Conservation (phyloP, 495 filamentous ascomycete genomes). For the Xanthoparmelia taractica region DNA sequence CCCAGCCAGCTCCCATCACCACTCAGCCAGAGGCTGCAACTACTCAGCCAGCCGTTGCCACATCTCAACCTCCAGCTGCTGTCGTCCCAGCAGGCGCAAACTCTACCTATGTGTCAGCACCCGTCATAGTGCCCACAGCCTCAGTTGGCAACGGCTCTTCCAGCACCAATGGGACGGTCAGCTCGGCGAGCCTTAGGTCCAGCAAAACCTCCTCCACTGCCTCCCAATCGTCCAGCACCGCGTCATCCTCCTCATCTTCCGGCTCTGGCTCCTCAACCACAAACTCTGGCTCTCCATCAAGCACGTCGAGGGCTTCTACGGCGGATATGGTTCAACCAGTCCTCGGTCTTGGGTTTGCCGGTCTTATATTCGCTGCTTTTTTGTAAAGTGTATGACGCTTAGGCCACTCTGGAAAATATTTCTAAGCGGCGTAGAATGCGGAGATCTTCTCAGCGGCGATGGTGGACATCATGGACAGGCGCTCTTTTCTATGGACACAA, state of each 20-base stretch:
- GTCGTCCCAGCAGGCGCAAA: conserved; percentile 45
- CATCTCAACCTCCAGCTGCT: conserved; percentile 37
- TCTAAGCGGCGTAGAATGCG: conserved; percentile 4
- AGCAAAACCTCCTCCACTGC: conserved; percentile 29
- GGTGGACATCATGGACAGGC: not conserved
- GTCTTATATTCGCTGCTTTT: conserved; percentile 42
- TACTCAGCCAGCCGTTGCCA: conserved; percentile 38
- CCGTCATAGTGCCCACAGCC: not conserved
- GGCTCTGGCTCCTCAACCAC: conserved; percentile 9
- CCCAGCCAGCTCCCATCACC: conserved; percentile 33
- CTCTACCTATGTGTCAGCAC: conserved; percentile 15
- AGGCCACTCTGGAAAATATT: not conserved
- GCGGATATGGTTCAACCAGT: conserved; percentile 22
- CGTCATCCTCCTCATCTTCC: conserved; percentile 34
- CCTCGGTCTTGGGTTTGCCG: conserved; percentile 36
- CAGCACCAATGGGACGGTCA: conserved; percentile 25
- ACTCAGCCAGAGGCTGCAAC: conserved; percentile 35
- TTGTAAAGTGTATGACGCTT: conserved; percentile 29
- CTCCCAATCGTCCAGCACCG: conserved; percentile 30
- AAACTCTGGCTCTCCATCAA: conserved; percentile 10
- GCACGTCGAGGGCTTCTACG: not conserved
- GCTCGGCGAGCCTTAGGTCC: conserved; percentile 25
- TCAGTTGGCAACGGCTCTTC: conserved; percentile 18
- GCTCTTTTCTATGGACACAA: conserved; percentile 6
- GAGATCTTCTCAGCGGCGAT: not conserved